Evolutionary conservation across 1,139 yeast species (phyloP).

Genomic region (Debaryomyces robertsiae): DNA sequence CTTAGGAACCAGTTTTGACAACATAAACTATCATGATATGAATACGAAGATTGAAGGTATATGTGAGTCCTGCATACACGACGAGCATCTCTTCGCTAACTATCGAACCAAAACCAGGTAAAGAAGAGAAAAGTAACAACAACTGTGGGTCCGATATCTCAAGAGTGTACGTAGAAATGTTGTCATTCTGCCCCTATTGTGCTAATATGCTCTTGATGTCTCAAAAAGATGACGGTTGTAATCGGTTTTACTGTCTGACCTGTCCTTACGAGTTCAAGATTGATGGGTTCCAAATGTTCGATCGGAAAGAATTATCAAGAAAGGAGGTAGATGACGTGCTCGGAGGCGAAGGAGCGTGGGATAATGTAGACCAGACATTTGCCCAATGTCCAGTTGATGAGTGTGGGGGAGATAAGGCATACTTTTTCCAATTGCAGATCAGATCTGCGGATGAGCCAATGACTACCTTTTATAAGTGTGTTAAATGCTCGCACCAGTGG

Average conservation of each 20-base stretch:
- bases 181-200: constrained; percentile 92
- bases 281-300: constrained; percentile 78
- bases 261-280: constrained; percentile 95
- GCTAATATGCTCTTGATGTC: constrained; percentile 76
- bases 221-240: constrained; percentile 45
- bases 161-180: constrained; percentile 45
- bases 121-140: background rate
- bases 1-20: no score
- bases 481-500: constrained; percentile 93
- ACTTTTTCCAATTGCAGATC: constrained; percentile 94
- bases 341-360: constrained; percentile 99
- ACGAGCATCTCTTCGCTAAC: constrained; percentile 5
- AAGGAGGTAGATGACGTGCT: constrained; percentile 95
- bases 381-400: constrained; percentile 87
- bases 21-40: background rate
- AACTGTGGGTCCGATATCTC: no score
- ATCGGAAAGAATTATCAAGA: constrained; percentile 77
- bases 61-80: constrained; percentile 6
- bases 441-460: constrained; percentile 92
- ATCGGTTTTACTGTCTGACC: constrained; percentile 80
- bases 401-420: constrained; percentile 90
- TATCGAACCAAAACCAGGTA: background rate
- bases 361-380: constrained; percentile 87
- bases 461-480: constrained; percentile 96
- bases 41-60: background rate